phyloP scores from a whole-genome alignment of 805 yeast genomes.

The Candida maesae region DNA sequence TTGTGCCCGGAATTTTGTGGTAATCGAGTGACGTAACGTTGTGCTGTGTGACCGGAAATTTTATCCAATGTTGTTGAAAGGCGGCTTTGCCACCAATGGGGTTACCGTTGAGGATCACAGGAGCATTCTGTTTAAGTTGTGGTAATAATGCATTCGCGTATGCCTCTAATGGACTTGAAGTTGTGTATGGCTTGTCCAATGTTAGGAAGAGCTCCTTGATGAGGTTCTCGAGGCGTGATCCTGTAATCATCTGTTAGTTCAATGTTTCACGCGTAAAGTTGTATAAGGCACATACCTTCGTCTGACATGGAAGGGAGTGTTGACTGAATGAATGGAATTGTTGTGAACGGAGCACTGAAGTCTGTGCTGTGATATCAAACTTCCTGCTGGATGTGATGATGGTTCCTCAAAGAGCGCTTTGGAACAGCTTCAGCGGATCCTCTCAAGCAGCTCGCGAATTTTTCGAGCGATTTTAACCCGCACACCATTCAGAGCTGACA shows the following conservation, averaged over 20 bases:
- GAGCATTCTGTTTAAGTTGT: conserved; percentile 46
- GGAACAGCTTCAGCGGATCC: too few relatives aligned
- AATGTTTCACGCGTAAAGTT: not conserved
- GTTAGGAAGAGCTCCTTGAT: conserved; percentile 25
- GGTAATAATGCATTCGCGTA: conserved; percentile 32
- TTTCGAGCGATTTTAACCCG: too few relatives aligned
- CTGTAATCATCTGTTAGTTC: conserved; percentile 1
- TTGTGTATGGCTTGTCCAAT: conserved; percentile 20
- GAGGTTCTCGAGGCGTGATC: conserved; percentile 20
- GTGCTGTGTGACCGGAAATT: conserved; percentile 56
- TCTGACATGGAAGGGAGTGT: conserved; percentile 5
- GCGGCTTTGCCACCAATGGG: conserved; percentile 49
- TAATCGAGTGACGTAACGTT: conserved; percentile 60
- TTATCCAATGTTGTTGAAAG: conserved; percentile 58
- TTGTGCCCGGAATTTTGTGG: conserved; percentile 66
- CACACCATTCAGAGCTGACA: too few relatives aligned
- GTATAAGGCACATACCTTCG: conserved; percentile 11
- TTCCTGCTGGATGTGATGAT: too few relatives aligned
- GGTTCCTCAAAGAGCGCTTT: too few relatives aligned
- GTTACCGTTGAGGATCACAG: conserved; percentile 55
- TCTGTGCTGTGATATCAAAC: too few relatives aligned
- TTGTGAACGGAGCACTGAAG: too few relatives aligned
- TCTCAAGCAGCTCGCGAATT: too few relatives aligned
- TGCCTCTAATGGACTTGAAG: conserved; percentile 16
- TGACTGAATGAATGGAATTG: not conserved